Evolutionary conservation across 163 green algal genomes (phyloP).

Genomic region (Scenedesmus sp.): DNA sequence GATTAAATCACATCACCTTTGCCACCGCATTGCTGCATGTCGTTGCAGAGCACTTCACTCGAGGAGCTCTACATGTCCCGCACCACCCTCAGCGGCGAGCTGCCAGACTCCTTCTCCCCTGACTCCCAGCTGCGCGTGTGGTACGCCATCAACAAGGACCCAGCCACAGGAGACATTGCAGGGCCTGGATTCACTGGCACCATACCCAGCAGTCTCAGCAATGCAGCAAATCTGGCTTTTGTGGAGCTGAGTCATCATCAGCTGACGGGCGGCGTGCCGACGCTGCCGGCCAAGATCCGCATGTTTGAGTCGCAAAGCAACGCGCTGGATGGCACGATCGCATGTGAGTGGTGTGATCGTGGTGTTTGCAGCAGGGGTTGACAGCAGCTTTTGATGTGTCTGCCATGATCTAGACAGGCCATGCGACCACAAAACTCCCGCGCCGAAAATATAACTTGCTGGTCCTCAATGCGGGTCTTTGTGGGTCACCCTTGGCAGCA

Average conservation of each 20-base stretch:
- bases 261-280: slow-evolving; percentile 35
- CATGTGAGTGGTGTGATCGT: slow-evolving; percentile 36
- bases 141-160: slow-evolving; percentile 43
- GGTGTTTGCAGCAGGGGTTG: neutral
- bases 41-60: slow-evolving; percentile 10
- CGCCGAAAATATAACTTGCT: too few species aligned
- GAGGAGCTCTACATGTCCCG: slow-evolving; percentile 52
- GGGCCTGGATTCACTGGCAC: slow-evolving; percentile 14
- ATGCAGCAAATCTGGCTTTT: slow-evolving; percentile 14
- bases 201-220: slow-evolving; percentile 31
- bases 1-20: neutral
- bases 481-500: neutral
- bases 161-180: neutral
- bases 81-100: slow-evolving; percentile 1
- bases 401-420: too few species aligned
- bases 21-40: neutral
- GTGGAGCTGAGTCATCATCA: slow-evolving; percentile 33
- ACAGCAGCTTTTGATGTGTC: neutral
- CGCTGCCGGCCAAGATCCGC: slow-evolving; percentile 17
- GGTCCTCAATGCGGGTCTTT: too few species aligned
- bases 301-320: slow-evolving; percentile 46
- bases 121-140: slow-evolving; percentile 31
- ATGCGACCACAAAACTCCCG: too few species aligned
- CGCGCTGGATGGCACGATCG: slow-evolving; percentile 26
- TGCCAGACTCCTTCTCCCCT: slow-evolving; percentile 33